Conservation (phyloP, 345 rosid species). For the Laguncularia racemosa region DNA sequence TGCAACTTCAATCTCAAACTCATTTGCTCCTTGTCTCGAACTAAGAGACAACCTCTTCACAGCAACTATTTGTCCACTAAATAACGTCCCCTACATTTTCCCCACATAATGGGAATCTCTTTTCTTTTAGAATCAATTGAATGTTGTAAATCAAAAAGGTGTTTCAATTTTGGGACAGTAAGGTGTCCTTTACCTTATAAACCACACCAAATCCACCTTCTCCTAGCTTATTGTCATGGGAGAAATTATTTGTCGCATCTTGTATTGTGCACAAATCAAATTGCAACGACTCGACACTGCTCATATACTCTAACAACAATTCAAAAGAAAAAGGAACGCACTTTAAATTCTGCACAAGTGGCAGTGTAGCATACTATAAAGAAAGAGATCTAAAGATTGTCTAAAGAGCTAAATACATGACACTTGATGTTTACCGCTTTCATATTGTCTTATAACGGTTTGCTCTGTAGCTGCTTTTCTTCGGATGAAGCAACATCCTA, state of each 20-base stretch:
- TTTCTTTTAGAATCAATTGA: too few relatives aligned
- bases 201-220: constrained; percentile 71
- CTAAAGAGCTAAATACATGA: constrained; percentile 9
- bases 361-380: constrained; percentile 16
- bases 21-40: constrained; percentile 37
- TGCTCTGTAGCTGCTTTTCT: too few relatives aligned
- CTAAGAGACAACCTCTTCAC: constrained; percentile 36
- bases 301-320: constrained; percentile 25
- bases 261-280: constrained; percentile 27
- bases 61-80: constrained; percentile 27
- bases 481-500: too few relatives aligned
- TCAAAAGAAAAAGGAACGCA: constrained; percentile 35
- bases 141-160: too few relatives aligned
- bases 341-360: background rate
- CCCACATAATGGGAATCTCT: too few relatives aligned
- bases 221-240: constrained; percentile 47
- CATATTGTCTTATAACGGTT: too few relatives aligned
- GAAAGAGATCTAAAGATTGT: constrained; percentile 16
- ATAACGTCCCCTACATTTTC: constrained; percentile 26
- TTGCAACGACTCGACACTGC: constrained; percentile 34
- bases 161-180: too few relatives aligned
- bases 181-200: constrained; percentile 33
- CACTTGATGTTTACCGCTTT: too few relatives aligned
- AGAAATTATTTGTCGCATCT: constrained; percentile 42
- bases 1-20: constrained; percentile 32